A percentile compares a stretch with the other conserved stretches of the same genome.
These are phyloP conservation scores for Myxozyma melibiosi DNA, from an alignment of 805 yeast species.

Conservation along the genomic window DNA sequence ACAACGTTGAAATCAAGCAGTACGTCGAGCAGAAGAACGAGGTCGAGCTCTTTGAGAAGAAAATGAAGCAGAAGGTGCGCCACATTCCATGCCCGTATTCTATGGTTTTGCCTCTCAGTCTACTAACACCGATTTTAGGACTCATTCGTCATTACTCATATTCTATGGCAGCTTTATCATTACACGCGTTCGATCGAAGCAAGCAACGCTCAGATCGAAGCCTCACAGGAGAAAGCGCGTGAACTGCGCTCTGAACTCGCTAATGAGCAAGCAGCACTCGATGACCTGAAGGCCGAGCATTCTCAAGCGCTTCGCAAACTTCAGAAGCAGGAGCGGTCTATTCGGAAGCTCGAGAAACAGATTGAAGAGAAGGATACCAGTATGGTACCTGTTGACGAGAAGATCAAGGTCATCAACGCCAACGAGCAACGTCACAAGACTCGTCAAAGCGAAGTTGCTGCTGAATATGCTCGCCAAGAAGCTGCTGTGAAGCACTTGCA, in stretches of 20 bases:
- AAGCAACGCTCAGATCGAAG: constrained; percentile 36
- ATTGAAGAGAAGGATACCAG: constrained; percentile 50
- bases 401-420: constrained; percentile 51
- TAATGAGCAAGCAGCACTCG: constrained; percentile 11
- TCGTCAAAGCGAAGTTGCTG: constrained; percentile 53
- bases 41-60: constrained; percentile 64
- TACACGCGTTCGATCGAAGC: constrained; percentile 47
- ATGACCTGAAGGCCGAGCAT: constrained; percentile 28
- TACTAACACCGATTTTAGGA: constrained; percentile 28
- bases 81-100: constrained; percentile 30
- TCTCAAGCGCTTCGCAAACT: constrained; percentile 21
- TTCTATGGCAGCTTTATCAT: constrained; percentile 68
- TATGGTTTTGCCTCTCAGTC: not conserved
- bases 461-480: constrained; percentile 58
- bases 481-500: constrained; percentile 47
- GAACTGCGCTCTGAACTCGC: constrained; percentile 17
- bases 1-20: constrained; percentile 73
- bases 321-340: constrained; percentile 43
- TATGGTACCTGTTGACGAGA: constrained; percentile 65
- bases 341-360: constrained; percentile 44
- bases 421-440: constrained; percentile 47
- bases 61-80: constrained; percentile 52
- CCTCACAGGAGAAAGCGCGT: constrained; percentile 15
- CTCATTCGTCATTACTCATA: constrained; percentile 48
- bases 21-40: constrained; percentile 76